Base-by-base conservation (phyloP, 495 filamentous ascomycete genomes). In the Penicillium flavigenum region DNA sequence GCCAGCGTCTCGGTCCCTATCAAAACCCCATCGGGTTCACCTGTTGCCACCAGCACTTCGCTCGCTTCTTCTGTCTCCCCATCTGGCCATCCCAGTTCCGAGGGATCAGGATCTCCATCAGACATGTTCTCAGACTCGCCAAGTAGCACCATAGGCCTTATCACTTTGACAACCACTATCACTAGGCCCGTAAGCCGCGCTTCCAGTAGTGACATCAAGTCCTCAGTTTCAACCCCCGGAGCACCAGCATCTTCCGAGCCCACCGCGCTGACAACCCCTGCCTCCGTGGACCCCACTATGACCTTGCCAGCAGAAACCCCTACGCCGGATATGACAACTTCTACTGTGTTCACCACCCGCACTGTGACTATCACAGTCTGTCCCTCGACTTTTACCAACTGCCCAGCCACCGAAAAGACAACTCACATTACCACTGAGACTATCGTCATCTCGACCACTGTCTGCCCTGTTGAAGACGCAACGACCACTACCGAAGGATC, bases 281-380 rank as follows among this genome's bases (percentile, higher is more conserved):
- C 2, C 22, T 22, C 51, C 20, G 14, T 14, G 6, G 14, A n/a
- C 5, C 49, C 32, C 14, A 26, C 32, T 14, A 17, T 7, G 19
- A 38, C 42, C 5, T 54, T 27, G 10, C 29, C 51, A 12, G 27
- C n/a, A 2, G 24, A 12, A 22, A 26, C 51, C 5, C 5, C n/a
- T 14, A 22, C 52, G 20, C 43, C 19, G 12, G 41, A 45, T 8
- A 46, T 54, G 52, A 73, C 67, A 2, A 76, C 72, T 20, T 75
- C 72, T 4, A 74, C 72, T 12, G 51, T 76, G 46, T 72, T 70
- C 55, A 64, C 64, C 32, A 76, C 73, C 7, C 59, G 62, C 14
- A 61, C 60, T 39, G 43, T 54, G 60, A 76, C 73, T 12, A 67
- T 73, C 57, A 75, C 72, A 22, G 61, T 64, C 43, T 74, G 73